phyloP scores from a whole-genome alignment of 2,329 filamentous ascomycete species.

The Nothomitra cinnamomea region DNA sequence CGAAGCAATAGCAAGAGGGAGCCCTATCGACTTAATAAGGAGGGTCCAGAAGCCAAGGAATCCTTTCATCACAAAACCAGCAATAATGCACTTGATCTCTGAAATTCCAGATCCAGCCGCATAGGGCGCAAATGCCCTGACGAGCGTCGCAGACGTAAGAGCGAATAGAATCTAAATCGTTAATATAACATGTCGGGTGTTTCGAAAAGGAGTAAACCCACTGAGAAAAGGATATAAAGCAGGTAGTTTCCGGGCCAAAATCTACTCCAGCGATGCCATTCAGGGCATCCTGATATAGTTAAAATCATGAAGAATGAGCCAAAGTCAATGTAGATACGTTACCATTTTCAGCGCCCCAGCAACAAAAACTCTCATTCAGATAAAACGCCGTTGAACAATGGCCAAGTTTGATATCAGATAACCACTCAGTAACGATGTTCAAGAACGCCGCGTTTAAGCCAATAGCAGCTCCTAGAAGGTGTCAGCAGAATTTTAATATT shows the following conservation, averaged over 20 bases:
- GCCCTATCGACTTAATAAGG: constrained; percentile 78
- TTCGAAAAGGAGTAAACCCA: constrained; percentile 22
- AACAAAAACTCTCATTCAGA: constrained; percentile 93
- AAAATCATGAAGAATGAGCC: constrained; percentile 7
- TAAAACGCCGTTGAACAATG: constrained; percentile 93
- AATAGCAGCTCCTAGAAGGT: constrained; percentile 51
- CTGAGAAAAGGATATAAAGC: constrained; percentile 73
- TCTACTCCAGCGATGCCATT: constrained; percentile 81
- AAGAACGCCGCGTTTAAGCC: constrained; percentile 83
- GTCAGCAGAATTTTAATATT: background rate
- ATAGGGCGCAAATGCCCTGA: constrained; percentile 86
- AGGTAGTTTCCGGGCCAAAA: constrained; percentile 68
- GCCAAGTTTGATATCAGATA: constrained; percentile 90
- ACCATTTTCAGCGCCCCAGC: constrained; percentile 86
- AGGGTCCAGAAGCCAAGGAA: constrained; percentile 87
- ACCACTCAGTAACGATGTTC: constrained; percentile 93
- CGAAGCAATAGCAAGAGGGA: constrained; percentile 84
- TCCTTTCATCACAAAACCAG: constrained; percentile 97
- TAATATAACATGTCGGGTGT: background rate
- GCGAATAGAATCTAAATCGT: constrained; percentile 52
- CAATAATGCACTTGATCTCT: constrained; percentile 98
- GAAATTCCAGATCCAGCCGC: constrained; percentile 93
- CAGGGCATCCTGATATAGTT: constrained; percentile 46
- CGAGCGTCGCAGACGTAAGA: constrained; percentile 63
- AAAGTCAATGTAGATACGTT: constrained; percentile 12